phyloP scores from a whole-genome alignment of 1,139 yeast genomes.

The Blastobotrys persicus region DNA sequence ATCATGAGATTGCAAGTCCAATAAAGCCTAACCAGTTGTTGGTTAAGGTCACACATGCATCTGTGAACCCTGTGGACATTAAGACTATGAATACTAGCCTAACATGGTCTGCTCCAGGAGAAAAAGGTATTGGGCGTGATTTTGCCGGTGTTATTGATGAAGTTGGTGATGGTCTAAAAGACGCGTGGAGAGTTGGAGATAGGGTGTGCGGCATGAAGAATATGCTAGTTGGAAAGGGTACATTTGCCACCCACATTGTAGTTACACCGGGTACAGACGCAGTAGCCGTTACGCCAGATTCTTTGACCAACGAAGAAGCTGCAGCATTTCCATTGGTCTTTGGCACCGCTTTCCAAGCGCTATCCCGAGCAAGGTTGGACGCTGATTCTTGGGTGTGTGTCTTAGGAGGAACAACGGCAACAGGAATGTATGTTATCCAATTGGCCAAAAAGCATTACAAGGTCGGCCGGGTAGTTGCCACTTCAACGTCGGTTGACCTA shows the following conservation, averaged over 20 bases:
- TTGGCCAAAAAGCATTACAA: conserved; percentile 48
- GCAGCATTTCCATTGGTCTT: conserved; percentile 57
- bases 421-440: conserved; percentile 61
- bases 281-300: conserved; percentile 48
- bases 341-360: conserved; percentile 54
- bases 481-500: conserved; percentile 40
- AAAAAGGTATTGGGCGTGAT: conserved; percentile 66
- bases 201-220: conserved; percentile 56
- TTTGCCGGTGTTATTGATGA: conserved; percentile 62
- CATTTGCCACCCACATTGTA: conserved; percentile 52
- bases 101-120: conserved; percentile 40
- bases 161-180: conserved; percentile 46
- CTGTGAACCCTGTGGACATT: conserved; percentile 68
- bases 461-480: conserved; percentile 48
- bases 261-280: conserved; percentile 44
- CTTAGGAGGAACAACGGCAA: conserved; percentile 74
- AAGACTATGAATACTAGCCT: conserved; percentile 44
- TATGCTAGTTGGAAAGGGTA: conserved; percentile 46
- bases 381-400: conserved; percentile 47
- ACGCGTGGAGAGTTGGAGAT: conserved; percentile 49
- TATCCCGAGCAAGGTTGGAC: conserved; percentile 38
- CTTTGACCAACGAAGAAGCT: conserved; percentile 52
- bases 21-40: conserved; percentile 48
- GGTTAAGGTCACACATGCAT: conserved; percentile 56
- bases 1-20: conserved; percentile 44